Evolutionary conservation across 768 basidiomycete species (phyloP).

Genomic region (Lactarius psammicola): DNA sequence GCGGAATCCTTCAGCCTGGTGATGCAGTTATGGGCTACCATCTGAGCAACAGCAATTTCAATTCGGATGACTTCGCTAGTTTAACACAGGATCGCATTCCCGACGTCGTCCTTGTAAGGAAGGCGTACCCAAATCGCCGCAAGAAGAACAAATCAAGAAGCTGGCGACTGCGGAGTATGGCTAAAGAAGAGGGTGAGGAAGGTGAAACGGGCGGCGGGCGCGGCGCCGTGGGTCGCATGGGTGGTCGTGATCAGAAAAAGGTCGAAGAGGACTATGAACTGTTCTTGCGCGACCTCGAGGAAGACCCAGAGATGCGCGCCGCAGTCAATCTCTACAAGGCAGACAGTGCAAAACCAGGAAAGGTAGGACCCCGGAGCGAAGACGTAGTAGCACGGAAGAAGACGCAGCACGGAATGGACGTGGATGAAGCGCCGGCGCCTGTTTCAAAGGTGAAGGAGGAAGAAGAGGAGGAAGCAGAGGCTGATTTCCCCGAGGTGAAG

Average conservation of each 20-base stretch:
- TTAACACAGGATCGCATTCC: slow-evolving; percentile 70
- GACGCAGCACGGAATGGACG: slow-evolving; percentile 63
- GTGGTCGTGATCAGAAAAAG: slow-evolving; percentile 86
- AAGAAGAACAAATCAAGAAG: slow-evolving; percentile 84
- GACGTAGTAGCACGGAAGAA: slow-evolving; percentile 44
- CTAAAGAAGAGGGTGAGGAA: slow-evolving; percentile 86
- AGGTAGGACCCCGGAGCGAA: slow-evolving; percentile 40
- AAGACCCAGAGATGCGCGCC: slow-evolving; percentile 87
- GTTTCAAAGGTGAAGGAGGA: slow-evolving; percentile 37
- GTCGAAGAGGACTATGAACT: slow-evolving; percentile 97
- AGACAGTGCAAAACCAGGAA: slow-evolving; percentile 42
- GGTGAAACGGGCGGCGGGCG: slow-evolving; percentile 73
- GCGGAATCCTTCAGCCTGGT: slow-evolving; percentile 89
- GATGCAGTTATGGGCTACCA: slow-evolving; percentile 92
- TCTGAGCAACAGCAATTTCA: slow-evolving; percentile 88
- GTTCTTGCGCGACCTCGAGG: slow-evolving; percentile 91
- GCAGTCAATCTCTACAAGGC: slow-evolving; percentile 87
- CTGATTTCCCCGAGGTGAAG: slow-evolving; percentile 85
- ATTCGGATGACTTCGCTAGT: slow-evolving; percentile 79
- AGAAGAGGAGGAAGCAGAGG: slow-evolving; percentile 54
- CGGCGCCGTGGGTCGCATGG: slow-evolving; percentile 87
- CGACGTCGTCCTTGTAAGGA: slow-evolving; percentile 91
- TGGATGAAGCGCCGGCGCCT: slow-evolving; percentile 47
- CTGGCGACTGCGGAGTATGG: slow-evolving; percentile 91
- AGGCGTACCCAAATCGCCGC: slow-evolving; percentile 89